phyloP scores from a whole-genome alignment of 768 basidiomycete species.

The Steccherinum ochraceum region DNA sequence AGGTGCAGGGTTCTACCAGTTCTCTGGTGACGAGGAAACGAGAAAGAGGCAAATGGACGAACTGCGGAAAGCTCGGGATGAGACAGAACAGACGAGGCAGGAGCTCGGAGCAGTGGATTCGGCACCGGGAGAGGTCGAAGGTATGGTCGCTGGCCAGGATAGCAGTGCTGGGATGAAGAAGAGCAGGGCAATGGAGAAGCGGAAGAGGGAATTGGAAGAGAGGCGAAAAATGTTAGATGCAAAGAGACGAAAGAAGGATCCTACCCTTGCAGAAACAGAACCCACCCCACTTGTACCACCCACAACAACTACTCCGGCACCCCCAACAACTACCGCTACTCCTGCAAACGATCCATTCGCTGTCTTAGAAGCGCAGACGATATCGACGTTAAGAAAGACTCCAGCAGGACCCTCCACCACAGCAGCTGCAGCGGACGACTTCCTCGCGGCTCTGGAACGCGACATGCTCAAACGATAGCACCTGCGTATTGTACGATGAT shows the following conservation, averaged over 20 bases:
- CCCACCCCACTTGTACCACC: slow-evolving; percentile 1
- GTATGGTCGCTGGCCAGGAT: slow-evolving; percentile 40
- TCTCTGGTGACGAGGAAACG: slow-evolving; percentile 79
- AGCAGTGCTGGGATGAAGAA: slow-evolving; percentile 12
- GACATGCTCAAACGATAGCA: slow-evolving; percentile 47
- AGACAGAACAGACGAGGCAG: slow-evolving; percentile 60
- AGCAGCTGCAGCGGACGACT: slow-evolving; percentile 49
- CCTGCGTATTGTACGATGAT: no score
- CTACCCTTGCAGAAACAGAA: slow-evolving; percentile 3
- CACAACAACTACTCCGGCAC: neutral
- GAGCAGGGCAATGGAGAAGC: slow-evolving; percentile 64
- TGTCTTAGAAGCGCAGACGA: slow-evolving; percentile 34
- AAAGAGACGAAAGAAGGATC: slow-evolving; percentile 50
- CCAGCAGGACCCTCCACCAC: slow-evolving; percentile 14
- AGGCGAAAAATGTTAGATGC: slow-evolving; percentile 53
- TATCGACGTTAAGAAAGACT: slow-evolving; percentile 16
- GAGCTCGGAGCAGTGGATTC: slow-evolving; percentile 57
- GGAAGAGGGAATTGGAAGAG: slow-evolving; percentile 70
- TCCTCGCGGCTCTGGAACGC: slow-evolving; percentile 58
- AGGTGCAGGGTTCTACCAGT: slow-evolving; percentile 90
- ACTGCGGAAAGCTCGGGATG: slow-evolving; percentile 55
- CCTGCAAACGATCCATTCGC: slow-evolving; percentile 43
- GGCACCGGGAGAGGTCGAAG: slow-evolving; percentile 69
- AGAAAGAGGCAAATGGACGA: slow-evolving; percentile 80
- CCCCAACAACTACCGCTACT: neutral